Percentiles rank a stretch among this genome's conserved stretches.
Evolutionary conservation across 495 filamentous ascomycete species (phyloP).

Genomic region (Hypoxylon intermedium): DNA sequence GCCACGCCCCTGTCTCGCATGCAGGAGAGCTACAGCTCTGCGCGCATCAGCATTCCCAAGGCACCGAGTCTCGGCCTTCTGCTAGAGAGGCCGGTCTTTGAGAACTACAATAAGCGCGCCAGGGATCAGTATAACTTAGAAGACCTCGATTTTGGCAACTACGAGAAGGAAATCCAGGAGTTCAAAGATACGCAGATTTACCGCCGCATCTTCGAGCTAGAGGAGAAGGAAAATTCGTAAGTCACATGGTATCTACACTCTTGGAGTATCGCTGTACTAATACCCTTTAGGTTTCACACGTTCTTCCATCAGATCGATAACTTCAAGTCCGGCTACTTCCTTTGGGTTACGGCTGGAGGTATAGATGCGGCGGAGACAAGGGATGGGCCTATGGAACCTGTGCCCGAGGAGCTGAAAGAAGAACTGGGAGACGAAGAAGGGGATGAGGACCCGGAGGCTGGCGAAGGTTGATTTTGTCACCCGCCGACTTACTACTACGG

Average conservation of each 20-base stretch:
- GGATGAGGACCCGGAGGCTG: constrained; percentile 33
- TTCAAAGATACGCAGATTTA: constrained; percentile 97
- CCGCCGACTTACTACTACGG: background rate
- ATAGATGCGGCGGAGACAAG: constrained; percentile 58
- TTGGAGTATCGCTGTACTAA: too few species aligned
- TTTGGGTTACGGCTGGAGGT: constrained; percentile 75
- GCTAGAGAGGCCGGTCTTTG: constrained; percentile 89
- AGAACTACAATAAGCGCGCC: constrained; percentile 75
- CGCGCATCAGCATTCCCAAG: constrained; percentile 87
- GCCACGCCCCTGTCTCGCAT: constrained; percentile 70
- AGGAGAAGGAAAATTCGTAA: constrained; percentile 78
- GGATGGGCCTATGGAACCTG: constrained; percentile 12
- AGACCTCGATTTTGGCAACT: constrained; percentile 77
- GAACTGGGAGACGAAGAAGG: constrained; percentile 44
- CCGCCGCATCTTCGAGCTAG: constrained; percentile 84
- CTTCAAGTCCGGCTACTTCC: constrained; percentile 73
- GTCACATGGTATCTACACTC: too few species aligned
- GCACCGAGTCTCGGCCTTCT: constrained; percentile 87
- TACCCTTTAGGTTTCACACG: constrained; percentile 65
- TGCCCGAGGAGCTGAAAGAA: constrained; percentile 39
- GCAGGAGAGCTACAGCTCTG: constrained; percentile 67
- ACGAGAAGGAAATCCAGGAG: constrained; percentile 75
- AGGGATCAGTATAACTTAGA: constrained; percentile 61
- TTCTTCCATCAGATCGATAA: constrained; percentile 89
- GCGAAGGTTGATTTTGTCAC: constrained; percentile 30